These are phyloP conservation scores for Rhodamnia argentea DNA, from an alignment of 345 rosid genomes.

Conservation along the genomic window DNA sequence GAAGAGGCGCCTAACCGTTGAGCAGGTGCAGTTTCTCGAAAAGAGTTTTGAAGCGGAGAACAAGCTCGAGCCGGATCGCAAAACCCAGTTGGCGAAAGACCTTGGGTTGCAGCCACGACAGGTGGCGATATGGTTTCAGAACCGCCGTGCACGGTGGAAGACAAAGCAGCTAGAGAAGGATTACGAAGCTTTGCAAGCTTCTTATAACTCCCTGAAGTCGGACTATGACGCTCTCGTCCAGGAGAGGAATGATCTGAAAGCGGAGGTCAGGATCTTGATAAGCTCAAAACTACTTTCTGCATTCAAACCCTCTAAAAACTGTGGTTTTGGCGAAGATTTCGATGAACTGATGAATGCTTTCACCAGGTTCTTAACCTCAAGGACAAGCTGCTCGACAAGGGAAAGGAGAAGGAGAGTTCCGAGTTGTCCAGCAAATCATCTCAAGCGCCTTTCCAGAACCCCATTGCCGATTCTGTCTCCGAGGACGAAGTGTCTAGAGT, in stretches of 20 bases:
- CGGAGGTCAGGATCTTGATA: constrained; percentile 22
- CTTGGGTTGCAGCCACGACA: constrained; percentile 59
- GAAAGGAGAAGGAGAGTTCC: constrained; percentile 7
- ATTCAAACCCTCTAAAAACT: not conserved
- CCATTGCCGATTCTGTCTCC: constrained; percentile 8
- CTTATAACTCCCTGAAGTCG: constrained; percentile 26
- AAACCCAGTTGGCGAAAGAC: constrained; percentile 47
- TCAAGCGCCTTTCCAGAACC: constrained; percentile 8
- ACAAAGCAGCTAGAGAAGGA: constrained; percentile 53
- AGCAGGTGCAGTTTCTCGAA: constrained; percentile 50
- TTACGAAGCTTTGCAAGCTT: constrained; percentile 27
- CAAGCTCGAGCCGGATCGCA: constrained; percentile 58
- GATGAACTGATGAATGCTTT: not conserved
- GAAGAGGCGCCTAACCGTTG: constrained; percentile 31
- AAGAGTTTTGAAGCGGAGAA: constrained; percentile 48
- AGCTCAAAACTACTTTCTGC: not conserved
- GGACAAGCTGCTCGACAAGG: constrained; percentile 27
- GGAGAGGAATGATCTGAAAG: constrained; percentile 30
- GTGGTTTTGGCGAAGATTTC: not conserved
- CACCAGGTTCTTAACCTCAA: constrained; percentile 29
- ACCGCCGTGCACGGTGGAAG: constrained; percentile 51
- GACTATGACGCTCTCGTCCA: constrained; percentile 31
- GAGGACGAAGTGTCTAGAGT: constrained; percentile 20
- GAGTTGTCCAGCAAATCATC: constrained; percentile 6
- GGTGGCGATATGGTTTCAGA: constrained; percentile 62